phyloP scores from a whole-genome alignment of 2,329 filamentous ascomycete genomes.

The Xylaria polymorpha region DNA sequence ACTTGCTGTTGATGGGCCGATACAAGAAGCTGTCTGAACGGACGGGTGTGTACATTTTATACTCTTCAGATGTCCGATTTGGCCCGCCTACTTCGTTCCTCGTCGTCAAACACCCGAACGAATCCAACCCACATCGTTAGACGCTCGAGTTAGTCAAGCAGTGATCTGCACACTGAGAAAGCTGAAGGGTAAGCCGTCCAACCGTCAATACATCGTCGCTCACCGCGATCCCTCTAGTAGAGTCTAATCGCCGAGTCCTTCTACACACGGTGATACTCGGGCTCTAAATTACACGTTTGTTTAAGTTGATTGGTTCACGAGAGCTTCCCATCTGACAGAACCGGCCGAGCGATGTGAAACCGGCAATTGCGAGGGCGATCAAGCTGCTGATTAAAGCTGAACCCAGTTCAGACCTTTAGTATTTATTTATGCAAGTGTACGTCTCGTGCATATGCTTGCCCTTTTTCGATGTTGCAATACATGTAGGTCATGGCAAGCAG shows the following conservation, averaged over 20 bases:
- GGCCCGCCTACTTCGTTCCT: neutral
- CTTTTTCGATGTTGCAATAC: neutral
- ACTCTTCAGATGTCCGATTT: neutral
- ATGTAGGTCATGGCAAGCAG: neutral
- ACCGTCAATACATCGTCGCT: neutral
- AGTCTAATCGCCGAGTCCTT: slow-evolving; percentile 11
- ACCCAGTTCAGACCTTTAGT: neutral
- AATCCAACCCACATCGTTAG: neutral
- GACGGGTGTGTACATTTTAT: slow-evolving; percentile 16
- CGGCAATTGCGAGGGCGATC: slow-evolving; percentile 18
- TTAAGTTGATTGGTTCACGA: slow-evolving; percentile 1
- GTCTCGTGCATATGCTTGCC: slow-evolving; percentile 4
- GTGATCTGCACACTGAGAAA: slow-evolving; percentile 8
- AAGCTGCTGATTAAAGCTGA: slow-evolving; percentile 5
- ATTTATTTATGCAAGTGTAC: neutral
- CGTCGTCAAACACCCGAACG: neutral
- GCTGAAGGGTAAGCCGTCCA: slow-evolving; percentile 7
- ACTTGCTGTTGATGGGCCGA: slow-evolving; percentile 17
- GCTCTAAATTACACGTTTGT: slow-evolving; percentile 9
- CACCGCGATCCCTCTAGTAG: neutral
- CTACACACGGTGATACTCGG: slow-evolving; percentile 16
- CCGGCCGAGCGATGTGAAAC: neutral
- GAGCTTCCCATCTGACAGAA: neutral
- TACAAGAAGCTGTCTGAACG: neutral
- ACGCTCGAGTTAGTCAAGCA: neutral